Percentiles rank a stretch among this genome's conserved stretches.
These are phyloP conservation scores for Erythrobasidium hasegawianum DNA, from an alignment of 1,284 basidiomycete species.

Conservation along the genomic window DNA sequence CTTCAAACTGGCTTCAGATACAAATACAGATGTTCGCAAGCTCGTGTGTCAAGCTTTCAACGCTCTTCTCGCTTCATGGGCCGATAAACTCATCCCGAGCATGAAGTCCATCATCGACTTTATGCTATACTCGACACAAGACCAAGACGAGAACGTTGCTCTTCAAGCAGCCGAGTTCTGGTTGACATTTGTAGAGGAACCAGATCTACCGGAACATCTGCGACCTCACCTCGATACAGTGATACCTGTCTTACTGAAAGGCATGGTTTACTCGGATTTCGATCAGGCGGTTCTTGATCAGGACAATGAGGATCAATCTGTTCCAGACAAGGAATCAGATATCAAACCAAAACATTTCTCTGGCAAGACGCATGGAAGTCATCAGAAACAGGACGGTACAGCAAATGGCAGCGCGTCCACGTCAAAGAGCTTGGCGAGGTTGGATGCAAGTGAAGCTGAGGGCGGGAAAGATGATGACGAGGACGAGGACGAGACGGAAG, in stretches of 20 bases:
- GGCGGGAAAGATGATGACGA: constrained; percentile 59
- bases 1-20: constrained; percentile 91
- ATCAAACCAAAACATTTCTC: constrained; percentile 94
- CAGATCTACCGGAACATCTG: constrained; percentile 74
- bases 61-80: constrained; percentile 81
- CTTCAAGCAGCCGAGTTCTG: constrained; percentile 99
- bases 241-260: constrained; percentile 87
- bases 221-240: constrained; percentile 81
- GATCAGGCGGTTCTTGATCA: constrained; percentile 92
- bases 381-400: constrained; percentile 17
- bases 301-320: constrained; percentile 72
- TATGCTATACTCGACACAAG: constrained; percentile 97
- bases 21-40: constrained; percentile 84
- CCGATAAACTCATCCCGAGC: constrained; percentile 95
- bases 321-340: constrained; percentile 67
- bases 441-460: constrained; percentile 35
- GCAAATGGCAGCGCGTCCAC: constrained; percentile 43
- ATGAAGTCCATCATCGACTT: constrained; percentile 95
- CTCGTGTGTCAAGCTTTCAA: constrained; percentile 96
- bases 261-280: constrained; percentile 96
- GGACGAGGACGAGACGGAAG: constrained; percentile 78
- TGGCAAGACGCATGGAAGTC: constrained; percentile 62
- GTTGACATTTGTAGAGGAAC: constrained; percentile 97
- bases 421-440: constrained; percentile 14
- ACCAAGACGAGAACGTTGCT: constrained; percentile 89